Percentiles rank a stretch among this genome's conserved stretches.
Evolutionary conservation across 345 rosid genomes (phyloP).

Genomic region (Clausena lansium): DNA sequence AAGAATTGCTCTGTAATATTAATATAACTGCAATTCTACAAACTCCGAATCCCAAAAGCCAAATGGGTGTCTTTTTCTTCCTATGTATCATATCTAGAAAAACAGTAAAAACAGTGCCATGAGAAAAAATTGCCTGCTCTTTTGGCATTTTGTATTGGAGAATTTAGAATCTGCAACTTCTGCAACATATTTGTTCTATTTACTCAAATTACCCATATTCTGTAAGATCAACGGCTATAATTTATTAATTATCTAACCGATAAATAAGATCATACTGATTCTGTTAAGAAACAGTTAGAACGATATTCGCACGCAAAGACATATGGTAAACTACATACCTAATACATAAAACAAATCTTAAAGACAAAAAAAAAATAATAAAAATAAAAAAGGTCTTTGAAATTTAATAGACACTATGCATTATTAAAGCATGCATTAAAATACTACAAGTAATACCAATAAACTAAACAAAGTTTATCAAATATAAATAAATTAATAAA

Average conservation of each 20-base stretch:
- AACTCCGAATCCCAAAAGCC: background rate
- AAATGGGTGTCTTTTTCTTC: background rate
- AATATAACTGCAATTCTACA: slow-evolving; percentile 1
- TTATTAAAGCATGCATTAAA: too few relatives aligned
- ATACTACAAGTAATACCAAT: too few relatives aligned
- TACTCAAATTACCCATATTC: background rate
- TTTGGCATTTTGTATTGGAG: background rate
- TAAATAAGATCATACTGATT: too few relatives aligned
- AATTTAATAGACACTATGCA: too few relatives aligned
- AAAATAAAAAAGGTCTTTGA: too few relatives aligned
- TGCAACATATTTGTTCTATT: background rate
- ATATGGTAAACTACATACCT: too few relatives aligned
- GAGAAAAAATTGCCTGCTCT: background rate
- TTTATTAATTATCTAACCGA: background rate
- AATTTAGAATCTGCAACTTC: background rate
- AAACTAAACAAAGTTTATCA: background rate
- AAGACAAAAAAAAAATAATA: too few relatives aligned
- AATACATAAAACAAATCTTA: too few relatives aligned
- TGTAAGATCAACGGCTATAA: background rate
- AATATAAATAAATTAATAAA: background rate
- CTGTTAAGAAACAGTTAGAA: background rate
- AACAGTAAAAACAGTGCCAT: background rate
- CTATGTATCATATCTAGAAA: background rate
- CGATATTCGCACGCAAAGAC: too few relatives aligned
- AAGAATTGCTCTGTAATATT: background rate